These are phyloP conservation scores for Nissolia schottii DNA, from an alignment of 306 rosid genomes.

Conservation along the genomic window DNA sequence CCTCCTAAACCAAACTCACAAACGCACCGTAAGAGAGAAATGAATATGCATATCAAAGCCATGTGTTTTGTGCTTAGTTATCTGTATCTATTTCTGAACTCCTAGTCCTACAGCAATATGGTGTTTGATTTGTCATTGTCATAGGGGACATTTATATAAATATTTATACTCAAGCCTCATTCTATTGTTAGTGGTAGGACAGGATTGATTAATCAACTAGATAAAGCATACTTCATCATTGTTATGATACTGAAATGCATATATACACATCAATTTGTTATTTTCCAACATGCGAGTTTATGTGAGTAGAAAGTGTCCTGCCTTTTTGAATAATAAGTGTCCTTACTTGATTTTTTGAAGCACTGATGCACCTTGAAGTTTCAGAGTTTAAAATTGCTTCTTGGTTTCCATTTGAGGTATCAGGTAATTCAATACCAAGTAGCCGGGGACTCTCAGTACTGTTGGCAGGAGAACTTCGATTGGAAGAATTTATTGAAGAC, in stretches of 20 bases:
- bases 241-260: background rate
- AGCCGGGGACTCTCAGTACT: conserved; percentile 43
- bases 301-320: background rate
- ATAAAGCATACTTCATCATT: conserved; percentile 1
- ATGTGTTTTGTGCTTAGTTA: background rate
- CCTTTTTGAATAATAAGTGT: background rate
- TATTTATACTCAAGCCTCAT: background rate
- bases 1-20: too few relatives aligned
- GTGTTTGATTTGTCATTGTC: background rate
- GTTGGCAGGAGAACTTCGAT: conserved; percentile 1
- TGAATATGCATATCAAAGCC: background rate
- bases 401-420: conserved; percentile 18
- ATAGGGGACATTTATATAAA: background rate
- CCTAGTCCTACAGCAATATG: background rate
- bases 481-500: conserved; percentile 19
- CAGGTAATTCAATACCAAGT: conserved; percentile 27
- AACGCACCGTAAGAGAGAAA: too few relatives aligned
- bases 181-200: too few relatives aligned
- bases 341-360: conserved; percentile 45
- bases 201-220: background rate
- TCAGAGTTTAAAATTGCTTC: conserved; percentile 24
- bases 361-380: background rate
- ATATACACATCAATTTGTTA: background rate
- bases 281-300: background rate
- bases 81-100: background rate